These are phyloP conservation scores for Trypanosoma conorhini DNA, from an alignment of 208 protist genomes.

Conservation along the genomic window DNA sequence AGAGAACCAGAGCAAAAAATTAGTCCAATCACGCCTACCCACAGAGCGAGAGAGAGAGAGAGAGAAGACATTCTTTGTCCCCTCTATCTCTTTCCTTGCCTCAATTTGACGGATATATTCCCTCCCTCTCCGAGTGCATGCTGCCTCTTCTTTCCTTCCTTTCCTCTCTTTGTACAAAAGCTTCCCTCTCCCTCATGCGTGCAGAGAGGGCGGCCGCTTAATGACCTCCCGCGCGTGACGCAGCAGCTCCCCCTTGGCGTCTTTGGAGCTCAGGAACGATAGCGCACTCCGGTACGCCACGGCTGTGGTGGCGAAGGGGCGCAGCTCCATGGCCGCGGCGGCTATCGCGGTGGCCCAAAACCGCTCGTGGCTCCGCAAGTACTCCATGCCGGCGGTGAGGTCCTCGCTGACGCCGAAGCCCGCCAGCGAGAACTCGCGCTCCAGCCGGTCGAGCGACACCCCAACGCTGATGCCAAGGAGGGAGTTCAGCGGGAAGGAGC, in stretches of 20 bases:
- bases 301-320: constrained; percentile 21
- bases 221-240: constrained; percentile 15
- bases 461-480: constrained; percentile 28
- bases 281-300: constrained; percentile 32
- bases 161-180: neutral
- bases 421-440: constrained; percentile 16
- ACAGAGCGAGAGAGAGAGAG: constrained; percentile 22
- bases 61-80: constrained; percentile 1
- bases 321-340: constrained; percentile 32
- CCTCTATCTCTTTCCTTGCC: constrained; percentile 3
- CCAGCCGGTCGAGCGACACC: constrained; percentile 21
- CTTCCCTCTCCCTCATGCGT: neutral
- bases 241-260: constrained; percentile 28
- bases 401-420: constrained; percentile 21
- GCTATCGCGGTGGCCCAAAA: constrained; percentile 58
- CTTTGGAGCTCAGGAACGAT: constrained; percentile 24
- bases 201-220: neutral
- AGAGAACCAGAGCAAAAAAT: constrained; percentile 38
- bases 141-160: neutral
- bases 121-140: neutral
- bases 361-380: constrained; percentile 15
- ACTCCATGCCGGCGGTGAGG: constrained; percentile 10
- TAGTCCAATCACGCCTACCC: constrained; percentile 35
- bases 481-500: constrained; percentile 40
- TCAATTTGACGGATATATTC: too few relatives aligned